Base-by-base conservation (phyloP, 805 yeast species). In the Lipomyces sp. region DNA sequence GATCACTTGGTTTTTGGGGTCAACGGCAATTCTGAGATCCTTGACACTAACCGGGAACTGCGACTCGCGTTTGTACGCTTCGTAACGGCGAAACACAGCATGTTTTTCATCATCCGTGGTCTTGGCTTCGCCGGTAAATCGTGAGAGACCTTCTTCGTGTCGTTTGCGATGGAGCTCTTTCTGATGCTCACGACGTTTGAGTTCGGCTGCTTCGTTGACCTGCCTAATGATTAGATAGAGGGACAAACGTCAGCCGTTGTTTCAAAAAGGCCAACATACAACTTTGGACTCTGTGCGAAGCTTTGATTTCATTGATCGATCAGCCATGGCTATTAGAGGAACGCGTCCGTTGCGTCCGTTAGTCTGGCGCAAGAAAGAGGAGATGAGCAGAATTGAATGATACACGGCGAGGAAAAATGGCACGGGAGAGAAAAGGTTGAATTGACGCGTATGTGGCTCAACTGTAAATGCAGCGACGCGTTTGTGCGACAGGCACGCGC, bases 41-140 rank as follows among this genome's bases (percentile, higher is more conserved):
- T 83, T 80, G 18, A 89, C 95, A 61, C 79, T 78, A 33, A 74
- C 70, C 36, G 98, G 98, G 57, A 91, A 83, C 74, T 93, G 98
- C 2, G 93, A 75, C 66, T 91, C 98, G 62, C 97, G 78, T 45
- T 90, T 82, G 68, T 91, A 91, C 0, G 98, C 89, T 72, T 91
- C 98, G 69, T 86, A 93, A 65, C 85, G 85, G 64, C 86, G 87
- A 75, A 91, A 90, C n/a, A 82, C 83, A 2, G 83, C 83, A 62
- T 77, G 80, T 29, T 70, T 66, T 40, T 69, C 73, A 31, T 60
- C 71, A 21, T 75, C 77, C 5, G 72, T 70, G 58, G 79, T 83
- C 28, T 78, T 76, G 4, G 87, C 86, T 68, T 82, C 91, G 13
- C 87, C 85, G 39, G 87, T 85, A 64, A 82, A 90, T 64, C 95